Conservation (phyloP, 129 eudicot species). For the Deinandra increscens region DNA sequence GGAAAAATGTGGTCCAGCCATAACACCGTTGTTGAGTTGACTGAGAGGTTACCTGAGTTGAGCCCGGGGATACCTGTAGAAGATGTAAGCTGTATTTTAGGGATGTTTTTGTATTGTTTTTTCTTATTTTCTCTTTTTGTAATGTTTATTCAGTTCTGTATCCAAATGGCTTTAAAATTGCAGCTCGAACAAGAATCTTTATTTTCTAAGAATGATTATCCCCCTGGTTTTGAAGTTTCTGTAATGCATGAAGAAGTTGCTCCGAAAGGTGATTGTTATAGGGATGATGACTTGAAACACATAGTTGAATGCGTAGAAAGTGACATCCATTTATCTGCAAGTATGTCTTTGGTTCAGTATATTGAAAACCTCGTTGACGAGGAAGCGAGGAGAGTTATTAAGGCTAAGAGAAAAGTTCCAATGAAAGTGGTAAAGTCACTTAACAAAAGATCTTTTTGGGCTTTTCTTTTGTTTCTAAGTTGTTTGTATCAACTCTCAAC, state of each 20-base stretch:
- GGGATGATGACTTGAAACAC: constrained; percentile 29
- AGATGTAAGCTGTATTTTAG: constrained; percentile 41
- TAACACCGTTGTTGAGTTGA: constrained; percentile 26
- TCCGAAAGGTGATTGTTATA: constrained; percentile 12
- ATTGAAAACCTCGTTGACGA: constrained; percentile 55
- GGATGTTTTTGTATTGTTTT: constrained; percentile 7
- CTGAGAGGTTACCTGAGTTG: constrained; percentile 31
- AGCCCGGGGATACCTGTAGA: constrained; percentile 35
- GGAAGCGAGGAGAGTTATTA: constrained; percentile 50
- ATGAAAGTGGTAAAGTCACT: constrained; percentile 47
- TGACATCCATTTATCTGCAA: constrained; percentile 59
- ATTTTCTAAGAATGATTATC: constrained; percentile 60
- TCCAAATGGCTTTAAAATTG: constrained; percentile 28
- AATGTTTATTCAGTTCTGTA: constrained; percentile 4
- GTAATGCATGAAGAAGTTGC: constrained; percentile 30
- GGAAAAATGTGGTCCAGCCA: constrained; percentile 42
- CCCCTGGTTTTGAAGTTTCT: constrained; percentile 78
- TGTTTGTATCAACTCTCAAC: constrained; percentile 6
- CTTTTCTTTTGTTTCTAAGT: not conserved
- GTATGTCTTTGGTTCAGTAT: constrained; percentile 40
- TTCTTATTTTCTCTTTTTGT: not conserved
- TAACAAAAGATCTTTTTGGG: not conserved
- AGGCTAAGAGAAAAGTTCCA: constrained; percentile 26
- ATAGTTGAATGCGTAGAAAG: constrained; percentile 47
- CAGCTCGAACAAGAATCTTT: constrained; percentile 42